Conservation (phyloP, 176 grass and related monocot genomes). For the Oryza nivara region DNA sequence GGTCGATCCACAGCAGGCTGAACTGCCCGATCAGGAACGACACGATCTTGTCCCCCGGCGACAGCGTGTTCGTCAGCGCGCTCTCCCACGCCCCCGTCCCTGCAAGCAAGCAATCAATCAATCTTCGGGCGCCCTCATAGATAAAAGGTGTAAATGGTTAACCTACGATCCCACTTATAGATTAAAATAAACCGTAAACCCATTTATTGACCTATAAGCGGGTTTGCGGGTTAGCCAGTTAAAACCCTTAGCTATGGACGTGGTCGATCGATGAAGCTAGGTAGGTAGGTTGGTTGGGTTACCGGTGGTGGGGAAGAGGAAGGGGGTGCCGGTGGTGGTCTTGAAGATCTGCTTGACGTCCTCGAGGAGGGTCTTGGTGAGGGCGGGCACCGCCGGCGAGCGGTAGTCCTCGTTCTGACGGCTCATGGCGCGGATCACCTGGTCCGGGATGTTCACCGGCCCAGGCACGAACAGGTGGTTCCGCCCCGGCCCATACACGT, state of each 20-base stretch:
- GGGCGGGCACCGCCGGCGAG: conserved; percentile 72
- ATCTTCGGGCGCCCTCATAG: neutral
- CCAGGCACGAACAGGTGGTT: conserved; percentile 95
- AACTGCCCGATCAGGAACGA: conserved; percentile 94
- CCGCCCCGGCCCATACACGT: conserved; percentile 83
- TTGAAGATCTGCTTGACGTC: conserved; percentile 99
- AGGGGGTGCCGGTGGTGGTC: conserved; percentile 82
- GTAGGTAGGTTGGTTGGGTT: neutral
- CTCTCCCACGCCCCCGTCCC: conserved; percentile 98
- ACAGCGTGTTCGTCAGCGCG: conserved; percentile 98
- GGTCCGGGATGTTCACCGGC: conserved; percentile 94
- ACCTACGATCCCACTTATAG: too few species aligned
- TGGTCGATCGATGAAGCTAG: neutral
- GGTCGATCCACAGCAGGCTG: conserved; percentile 98
- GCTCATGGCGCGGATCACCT: conserved; percentile 86
- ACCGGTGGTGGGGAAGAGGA: conserved; percentile 92
- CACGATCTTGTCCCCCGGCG: conserved; percentile 72
- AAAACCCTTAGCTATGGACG: too few species aligned
- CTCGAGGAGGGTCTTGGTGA: conserved; percentile 86
- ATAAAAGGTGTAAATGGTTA: neutral
- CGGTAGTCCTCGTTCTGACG: conserved; percentile 98
- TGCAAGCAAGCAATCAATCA: neutral
- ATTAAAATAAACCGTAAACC: too few species aligned
- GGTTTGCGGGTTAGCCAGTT: too few species aligned
- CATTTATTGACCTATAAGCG: too few species aligned